Evolutionary conservation across 2,329 filamentous ascomycete genomes (phyloP).

Genomic region (Rutstroemia sp.): DNA sequence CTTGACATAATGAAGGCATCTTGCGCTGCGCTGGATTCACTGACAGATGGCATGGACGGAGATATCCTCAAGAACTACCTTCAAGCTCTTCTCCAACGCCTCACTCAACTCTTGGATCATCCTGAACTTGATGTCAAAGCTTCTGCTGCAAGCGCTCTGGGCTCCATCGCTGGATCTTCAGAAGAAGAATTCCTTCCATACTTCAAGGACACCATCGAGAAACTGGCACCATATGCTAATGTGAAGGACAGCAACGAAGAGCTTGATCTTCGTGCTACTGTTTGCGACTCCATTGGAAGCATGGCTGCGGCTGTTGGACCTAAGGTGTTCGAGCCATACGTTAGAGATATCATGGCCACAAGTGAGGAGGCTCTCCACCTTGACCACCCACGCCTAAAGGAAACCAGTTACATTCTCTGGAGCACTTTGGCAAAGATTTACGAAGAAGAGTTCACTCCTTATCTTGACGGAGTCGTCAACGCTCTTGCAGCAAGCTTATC

Average conservation of each 20-base stretch:
- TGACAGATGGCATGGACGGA: conserved; percentile 78
- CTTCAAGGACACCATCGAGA: conserved; percentile 84
- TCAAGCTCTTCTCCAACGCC: conserved; percentile 71
- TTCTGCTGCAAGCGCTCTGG: conserved; percentile 79
- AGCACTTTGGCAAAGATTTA: conserved; percentile 92
- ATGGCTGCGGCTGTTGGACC: conserved; percentile 85
- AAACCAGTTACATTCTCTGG: conserved; percentile 97
- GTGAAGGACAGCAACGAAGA: conserved; percentile 88
- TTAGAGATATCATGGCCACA: conserved; percentile 81
- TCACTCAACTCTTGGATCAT: conserved; percentile 77
- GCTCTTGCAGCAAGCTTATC: conserved; percentile 79
- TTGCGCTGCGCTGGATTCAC: conserved; percentile 83
- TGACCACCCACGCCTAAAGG: conserved; percentile 82
- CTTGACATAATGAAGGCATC: conserved; percentile 82
- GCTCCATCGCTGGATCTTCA: conserved; percentile 81
- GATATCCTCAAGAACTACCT: conserved; percentile 78
- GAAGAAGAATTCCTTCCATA: conserved; percentile 82
- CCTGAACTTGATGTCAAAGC: conserved; percentile 86
- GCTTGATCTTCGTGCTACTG: conserved; percentile 79
- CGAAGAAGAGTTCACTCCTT: conserved; percentile 72
- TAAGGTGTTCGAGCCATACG: conserved; percentile 82
- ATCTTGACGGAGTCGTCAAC: conserved; percentile 70
- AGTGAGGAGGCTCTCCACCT: conserved; percentile 87
- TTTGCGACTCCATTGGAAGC: conserved; percentile 88
- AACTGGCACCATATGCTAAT: conserved; percentile 74